Evolutionary conservation across 1,284 basidiomycete species (phyloP).

Genomic region (Baeospora myosura): DNA sequence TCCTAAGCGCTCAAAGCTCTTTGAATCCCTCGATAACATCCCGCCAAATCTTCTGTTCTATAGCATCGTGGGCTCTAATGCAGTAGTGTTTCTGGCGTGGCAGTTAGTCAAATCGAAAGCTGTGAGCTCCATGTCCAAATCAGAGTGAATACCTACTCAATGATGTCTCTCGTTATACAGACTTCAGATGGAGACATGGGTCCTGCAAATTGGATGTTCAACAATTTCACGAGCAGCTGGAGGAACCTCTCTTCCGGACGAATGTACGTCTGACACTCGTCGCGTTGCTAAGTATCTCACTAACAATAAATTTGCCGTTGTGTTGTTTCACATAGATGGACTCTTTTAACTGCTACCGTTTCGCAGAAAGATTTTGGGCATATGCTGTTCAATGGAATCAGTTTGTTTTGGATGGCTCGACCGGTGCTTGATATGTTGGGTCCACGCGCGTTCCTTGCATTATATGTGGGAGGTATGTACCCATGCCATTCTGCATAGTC

Average conservation of each 20-base stretch:
- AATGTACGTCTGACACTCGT: constrained; percentile 44
- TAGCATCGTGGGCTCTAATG: constrained; percentile 8
- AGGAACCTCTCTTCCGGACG: constrained; percentile 63
- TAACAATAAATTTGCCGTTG: no score
- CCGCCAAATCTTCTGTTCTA: constrained; percentile 4
- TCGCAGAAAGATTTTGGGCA: constrained; percentile 63
- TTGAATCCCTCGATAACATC: constrained; percentile 3
- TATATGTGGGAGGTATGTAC: constrained; percentile 68
- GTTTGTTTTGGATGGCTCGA: constrained; percentile 75
- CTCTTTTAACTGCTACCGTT: constrained; percentile 68
- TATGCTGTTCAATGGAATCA: constrained; percentile 73
- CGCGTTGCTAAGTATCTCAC: constrained; percentile 2
- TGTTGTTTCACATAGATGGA: constrained; percentile 54
- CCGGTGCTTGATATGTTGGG: constrained; percentile 61
- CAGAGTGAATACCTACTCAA: no score
- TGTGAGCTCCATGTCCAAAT: constrained; percentile 24
- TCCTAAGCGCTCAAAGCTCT: not conserved
- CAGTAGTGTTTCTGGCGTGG: constrained; percentile 24
- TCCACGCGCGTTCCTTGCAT: constrained; percentile 58
- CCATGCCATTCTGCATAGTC: no score
- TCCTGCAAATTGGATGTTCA: constrained; percentile 63
- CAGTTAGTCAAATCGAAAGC: constrained; percentile 28
- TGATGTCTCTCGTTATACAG: no score
- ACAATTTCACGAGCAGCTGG: constrained; percentile 65
- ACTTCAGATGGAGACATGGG: no score